Evolutionary conservation across 148 eudicot species (phyloP).

Genomic region (Bassia scoparia): DNA sequence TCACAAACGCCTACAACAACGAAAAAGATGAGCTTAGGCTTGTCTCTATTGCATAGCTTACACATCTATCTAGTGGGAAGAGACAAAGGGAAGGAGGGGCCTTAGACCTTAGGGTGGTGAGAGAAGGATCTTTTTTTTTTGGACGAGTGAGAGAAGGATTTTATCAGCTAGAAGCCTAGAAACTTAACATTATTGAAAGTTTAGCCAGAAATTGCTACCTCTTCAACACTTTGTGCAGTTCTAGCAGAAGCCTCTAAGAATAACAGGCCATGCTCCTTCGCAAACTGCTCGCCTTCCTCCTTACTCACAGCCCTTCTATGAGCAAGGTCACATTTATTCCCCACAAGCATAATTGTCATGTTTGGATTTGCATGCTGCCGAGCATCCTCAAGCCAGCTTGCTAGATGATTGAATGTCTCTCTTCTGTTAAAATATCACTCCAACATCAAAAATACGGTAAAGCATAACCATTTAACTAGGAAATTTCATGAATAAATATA

Average conservation of each 20-base stretch:
- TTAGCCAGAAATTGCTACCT: conserved; percentile 27
- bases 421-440: conserved; percentile 37
- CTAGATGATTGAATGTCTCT: conserved; percentile 74
- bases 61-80: background rate
- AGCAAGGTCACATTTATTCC: conserved; percentile 65
- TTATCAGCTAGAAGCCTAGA: background rate
- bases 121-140: no score
- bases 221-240: conserved; percentile 71
- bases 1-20: conserved; percentile 48
- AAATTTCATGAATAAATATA: background rate
- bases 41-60: background rate
- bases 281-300: conserved; percentile 87
- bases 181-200: background rate
- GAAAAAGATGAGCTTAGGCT: background rate
- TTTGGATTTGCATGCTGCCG: conserved; percentile 72
- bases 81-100: background rate
- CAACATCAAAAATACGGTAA: background rate
- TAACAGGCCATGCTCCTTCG: conserved; percentile 67
- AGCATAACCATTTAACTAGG: background rate
- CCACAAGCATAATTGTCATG: conserved; percentile 77
- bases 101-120: no score
- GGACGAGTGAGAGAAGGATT: no score
- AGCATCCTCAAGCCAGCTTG: conserved; percentile 81
- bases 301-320: conserved; percentile 78
- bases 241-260: conserved; percentile 75